Evolutionary conservation across 2,329 filamentous ascomycete species (phyloP).

Genomic region (Paecilomyces variotii): DNA sequence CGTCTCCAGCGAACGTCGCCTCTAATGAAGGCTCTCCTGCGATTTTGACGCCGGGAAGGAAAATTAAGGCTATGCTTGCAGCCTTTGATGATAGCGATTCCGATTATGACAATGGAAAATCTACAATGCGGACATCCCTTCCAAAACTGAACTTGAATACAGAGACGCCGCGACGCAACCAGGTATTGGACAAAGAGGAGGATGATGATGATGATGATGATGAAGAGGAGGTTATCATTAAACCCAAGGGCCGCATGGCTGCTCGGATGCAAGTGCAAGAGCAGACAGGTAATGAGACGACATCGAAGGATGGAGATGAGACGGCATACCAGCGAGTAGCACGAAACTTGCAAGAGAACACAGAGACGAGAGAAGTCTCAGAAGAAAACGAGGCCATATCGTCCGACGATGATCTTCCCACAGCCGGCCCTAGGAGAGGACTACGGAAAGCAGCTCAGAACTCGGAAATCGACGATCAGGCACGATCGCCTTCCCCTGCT

Average conservation of each 20-base stretch:
- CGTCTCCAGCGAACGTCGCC: slow-evolving; percentile 12
- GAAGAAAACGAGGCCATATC: slow-evolving; percentile 27
- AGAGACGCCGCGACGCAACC: neutral
- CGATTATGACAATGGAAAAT: slow-evolving; percentile 34
- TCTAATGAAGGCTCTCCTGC: slow-evolving; percentile 17
- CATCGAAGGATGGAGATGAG: slow-evolving; percentile 16
- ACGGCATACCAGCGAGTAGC: slow-evolving; percentile 35
- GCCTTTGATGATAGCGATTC: slow-evolving; percentile 40
- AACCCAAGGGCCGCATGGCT: slow-evolving; percentile 57
- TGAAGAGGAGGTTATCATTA: slow-evolving; percentile 43
- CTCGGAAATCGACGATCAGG: slow-evolving; percentile 17
- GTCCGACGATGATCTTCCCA: slow-evolving; percentile 23
- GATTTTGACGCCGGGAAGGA: slow-evolving; percentile 38
- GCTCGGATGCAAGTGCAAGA: slow-evolving; percentile 50
- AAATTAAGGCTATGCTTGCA: slow-evolving; percentile 44
- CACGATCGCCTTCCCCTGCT: slow-evolving; percentile 14
- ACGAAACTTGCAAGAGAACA: slow-evolving; percentile 6
- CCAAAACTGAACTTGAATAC: neutral
- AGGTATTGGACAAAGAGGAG: slow-evolving; percentile 16
- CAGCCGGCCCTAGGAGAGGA: slow-evolving; percentile 20
- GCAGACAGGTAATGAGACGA: slow-evolving; percentile 8
- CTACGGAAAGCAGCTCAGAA: slow-evolving; percentile 14
- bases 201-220: slow-evolving; percentile 24
- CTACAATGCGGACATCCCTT: neutral
- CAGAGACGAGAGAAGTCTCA: neutral